These are phyloP conservation scores for Hericium erinaceus DNA, from an alignment of 768 basidiomycete species.

Conservation along the genomic window DNA sequence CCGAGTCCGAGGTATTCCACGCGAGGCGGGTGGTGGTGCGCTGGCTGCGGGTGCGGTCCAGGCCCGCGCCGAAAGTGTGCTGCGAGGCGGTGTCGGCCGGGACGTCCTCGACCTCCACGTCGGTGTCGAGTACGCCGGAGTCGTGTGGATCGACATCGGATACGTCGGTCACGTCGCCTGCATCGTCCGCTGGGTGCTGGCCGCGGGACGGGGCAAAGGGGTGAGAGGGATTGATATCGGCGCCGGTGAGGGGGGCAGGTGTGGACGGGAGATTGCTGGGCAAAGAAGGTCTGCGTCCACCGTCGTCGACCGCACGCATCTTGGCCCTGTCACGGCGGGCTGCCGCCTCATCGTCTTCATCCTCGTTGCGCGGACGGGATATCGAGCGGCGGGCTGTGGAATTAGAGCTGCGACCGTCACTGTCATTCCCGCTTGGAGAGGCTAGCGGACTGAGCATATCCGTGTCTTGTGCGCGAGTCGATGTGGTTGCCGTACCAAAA, in stretches of 20 bases:
- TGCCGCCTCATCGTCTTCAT: conserved; percentile 27
- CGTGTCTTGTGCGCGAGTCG: conserved; percentile 17
- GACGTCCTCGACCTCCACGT: conserved; percentile 11
- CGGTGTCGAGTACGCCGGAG: conserved; percentile 11
- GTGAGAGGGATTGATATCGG: not conserved
- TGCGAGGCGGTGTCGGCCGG: conserved; percentile 2
- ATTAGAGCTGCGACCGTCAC: conserved; percentile 23
- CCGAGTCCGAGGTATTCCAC: not conserved
- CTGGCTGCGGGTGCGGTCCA: conserved; percentile 4
- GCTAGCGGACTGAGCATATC: conserved; percentile 31
- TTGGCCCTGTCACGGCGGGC: conserved; percentile 26
- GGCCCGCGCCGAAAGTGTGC: not conserved
- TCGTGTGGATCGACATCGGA: not conserved
- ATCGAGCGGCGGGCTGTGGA: conserved; percentile 38
- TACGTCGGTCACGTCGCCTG: no score
- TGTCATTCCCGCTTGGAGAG: conserved; percentile 6
- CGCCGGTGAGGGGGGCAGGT: conserved; percentile 1
- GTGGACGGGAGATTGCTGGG: conserved; percentile 24
- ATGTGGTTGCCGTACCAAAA: conserved; percentile 27
- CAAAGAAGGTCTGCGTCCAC: conserved; percentile 30
- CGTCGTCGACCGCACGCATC: conserved; percentile 36
- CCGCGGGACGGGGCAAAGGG: not conserved
- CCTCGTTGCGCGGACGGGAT: conserved; percentile 18
- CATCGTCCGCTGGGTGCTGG: not conserved
- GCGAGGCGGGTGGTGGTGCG: not conserved